Conservation (phyloP, 176 grass and related monocot species). For the Bonia amplexicaulis region DNA sequence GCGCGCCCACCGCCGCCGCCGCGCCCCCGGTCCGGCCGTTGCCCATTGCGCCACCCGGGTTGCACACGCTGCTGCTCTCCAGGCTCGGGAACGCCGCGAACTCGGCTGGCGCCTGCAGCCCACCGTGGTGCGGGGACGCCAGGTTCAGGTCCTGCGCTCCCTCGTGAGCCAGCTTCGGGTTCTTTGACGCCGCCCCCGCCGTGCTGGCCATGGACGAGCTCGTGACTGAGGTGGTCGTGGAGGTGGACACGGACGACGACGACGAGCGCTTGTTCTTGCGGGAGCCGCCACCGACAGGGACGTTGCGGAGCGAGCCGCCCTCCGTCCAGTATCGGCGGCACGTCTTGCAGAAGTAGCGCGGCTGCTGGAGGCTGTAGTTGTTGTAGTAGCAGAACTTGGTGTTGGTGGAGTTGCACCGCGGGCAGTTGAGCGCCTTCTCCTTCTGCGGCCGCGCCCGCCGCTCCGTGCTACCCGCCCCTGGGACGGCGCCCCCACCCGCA, state of each 20-base stretch:
- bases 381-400: constrained; percentile 99
- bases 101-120: constrained; percentile 24
- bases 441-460: constrained; percentile 62
- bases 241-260: constrained; percentile 17
- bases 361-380: constrained; percentile 97
- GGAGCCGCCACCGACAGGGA: constrained; percentile 88
- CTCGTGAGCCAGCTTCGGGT: constrained; percentile 58
- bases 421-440: constrained; percentile 92
- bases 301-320: constrained; percentile 85
- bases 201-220: constrained; percentile 27
- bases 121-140: constrained; percentile 58
- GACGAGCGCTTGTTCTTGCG: constrained; percentile 92
- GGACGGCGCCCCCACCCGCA: neutral
- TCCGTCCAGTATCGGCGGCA: constrained; percentile 96
- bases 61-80: constrained; percentile 59
- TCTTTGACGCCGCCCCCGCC: constrained; percentile 26
- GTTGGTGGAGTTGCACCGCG: constrained; percentile 93
- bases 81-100: constrained; percentile 67
- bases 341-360: constrained; percentile 98
- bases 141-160: constrained; percentile 77
- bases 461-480: constrained; percentile 42
- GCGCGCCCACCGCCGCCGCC: constrained; percentile 32
- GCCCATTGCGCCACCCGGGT: constrained; percentile 6
- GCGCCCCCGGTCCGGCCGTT: constrained; percentile 20
- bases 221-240: constrained; percentile 19